Evolutionary conservation across 2,329 filamentous ascomycete species (phyloP).

Genomic region (Monilinia laxa): DNA sequence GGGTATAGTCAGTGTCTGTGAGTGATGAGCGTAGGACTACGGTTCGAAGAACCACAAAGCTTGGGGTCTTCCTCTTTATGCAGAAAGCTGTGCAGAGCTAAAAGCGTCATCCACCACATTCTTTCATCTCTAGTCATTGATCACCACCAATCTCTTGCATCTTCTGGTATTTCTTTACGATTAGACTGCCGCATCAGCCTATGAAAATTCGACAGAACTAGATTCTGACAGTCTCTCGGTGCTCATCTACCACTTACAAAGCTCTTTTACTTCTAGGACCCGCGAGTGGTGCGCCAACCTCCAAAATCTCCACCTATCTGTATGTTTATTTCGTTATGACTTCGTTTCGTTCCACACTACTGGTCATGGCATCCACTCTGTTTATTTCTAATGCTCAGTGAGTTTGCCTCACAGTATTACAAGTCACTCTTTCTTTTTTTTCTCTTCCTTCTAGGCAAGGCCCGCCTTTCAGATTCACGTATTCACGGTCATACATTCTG

Average conservation of each 20-base stretch:
- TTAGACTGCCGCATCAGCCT: slow-evolving; percentile 21
- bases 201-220: slow-evolving; percentile 8
- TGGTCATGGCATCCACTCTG: slow-evolving; percentile 30
- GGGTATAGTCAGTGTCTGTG: slow-evolving; percentile 33
- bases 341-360: slow-evolving; percentile 27
- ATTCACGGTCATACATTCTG: slow-evolving; percentile 24
- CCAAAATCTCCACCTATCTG: slow-evolving; percentile 30
- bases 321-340: slow-evolving; percentile 28
- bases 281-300: slow-evolving; percentile 35
- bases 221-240: slow-evolving; percentile 9
- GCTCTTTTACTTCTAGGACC: slow-evolving; percentile 26
- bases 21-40: slow-evolving; percentile 34
- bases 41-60: slow-evolving; percentile 27
- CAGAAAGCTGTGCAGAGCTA: slow-evolving; percentile 32
- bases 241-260: slow-evolving; percentile 32
- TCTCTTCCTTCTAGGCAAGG: slow-evolving; percentile 24
- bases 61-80: slow-evolving; percentile 23
- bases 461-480: slow-evolving; percentile 26
- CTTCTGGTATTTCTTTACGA: slow-evolving; percentile 14
- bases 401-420: slow-evolving; percentile 25
- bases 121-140: slow-evolving; percentile 26
- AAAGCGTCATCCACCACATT: slow-evolving; percentile 35
- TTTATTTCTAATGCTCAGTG: slow-evolving; percentile 29
- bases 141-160: slow-evolving; percentile 22
- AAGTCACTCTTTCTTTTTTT: slow-evolving; percentile 26